Evolutionary conservation across 768 basidiomycete genomes (phyloP).

Genomic region (Chalciporus chontae): DNA sequence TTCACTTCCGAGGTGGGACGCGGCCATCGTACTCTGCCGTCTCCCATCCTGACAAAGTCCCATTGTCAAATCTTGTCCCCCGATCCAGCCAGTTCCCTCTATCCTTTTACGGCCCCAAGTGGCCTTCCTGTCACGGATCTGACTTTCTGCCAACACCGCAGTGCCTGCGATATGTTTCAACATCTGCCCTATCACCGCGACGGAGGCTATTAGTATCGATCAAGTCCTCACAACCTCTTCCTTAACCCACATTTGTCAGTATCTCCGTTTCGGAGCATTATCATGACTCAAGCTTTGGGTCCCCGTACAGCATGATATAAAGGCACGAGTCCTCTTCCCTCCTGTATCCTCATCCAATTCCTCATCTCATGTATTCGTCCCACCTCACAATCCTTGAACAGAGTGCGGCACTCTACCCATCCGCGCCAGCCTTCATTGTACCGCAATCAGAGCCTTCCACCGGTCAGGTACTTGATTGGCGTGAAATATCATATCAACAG

Average conservation of each 20-base stretch:
- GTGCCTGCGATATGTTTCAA: constrained; percentile 37
- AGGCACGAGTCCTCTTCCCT: constrained; percentile 6
- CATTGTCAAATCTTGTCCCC: constrained; percentile 21
- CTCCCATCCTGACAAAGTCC: constrained; percentile 14
- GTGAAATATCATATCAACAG: constrained; percentile 57
- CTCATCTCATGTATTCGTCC: constrained; percentile 32
- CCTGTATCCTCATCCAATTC: constrained; percentile 6
- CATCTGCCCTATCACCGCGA: constrained; percentile 29
- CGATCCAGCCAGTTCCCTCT: constrained; percentile 14
- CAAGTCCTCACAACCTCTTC: constrained; percentile 26
- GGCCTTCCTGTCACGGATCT: constrained; percentile 28
- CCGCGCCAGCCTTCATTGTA: constrained; percentile 55
- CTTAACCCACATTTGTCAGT: constrained; percentile 26
- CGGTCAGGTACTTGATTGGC: constrained; percentile 49
- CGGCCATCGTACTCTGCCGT: constrained; percentile 20
- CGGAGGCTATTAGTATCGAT: constrained; percentile 31
- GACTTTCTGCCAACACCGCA: constrained; percentile 23
- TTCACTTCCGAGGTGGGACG: constrained; percentile 20
- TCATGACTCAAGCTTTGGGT: constrained; percentile 15
- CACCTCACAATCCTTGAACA: constrained; percentile 65
- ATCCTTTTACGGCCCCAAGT: constrained; percentile 25
- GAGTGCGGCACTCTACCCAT: constrained; percentile 47
- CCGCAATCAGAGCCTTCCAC: constrained; percentile 46
- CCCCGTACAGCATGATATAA: constrained; percentile 33
- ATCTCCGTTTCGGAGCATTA: constrained; percentile 28